Evolutionary conservation across 1,284 basidiomycete species (phyloP), one percentile per base, ranked within the genome.

Genomic region (Wolfiporia cocos): DNA sequence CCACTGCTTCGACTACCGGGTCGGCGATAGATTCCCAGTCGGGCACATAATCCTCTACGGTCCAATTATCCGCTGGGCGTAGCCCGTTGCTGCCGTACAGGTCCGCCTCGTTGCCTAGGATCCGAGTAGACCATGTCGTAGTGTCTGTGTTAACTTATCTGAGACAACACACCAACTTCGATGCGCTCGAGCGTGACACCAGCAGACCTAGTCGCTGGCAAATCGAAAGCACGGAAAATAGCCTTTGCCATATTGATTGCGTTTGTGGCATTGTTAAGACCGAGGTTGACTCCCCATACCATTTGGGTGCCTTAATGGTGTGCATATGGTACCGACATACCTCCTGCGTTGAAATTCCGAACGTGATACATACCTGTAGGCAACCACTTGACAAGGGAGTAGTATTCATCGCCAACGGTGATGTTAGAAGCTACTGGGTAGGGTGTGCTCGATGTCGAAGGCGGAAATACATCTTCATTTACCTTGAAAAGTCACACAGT

Each of bases 221-320:
- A 68, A 20, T 57, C 44, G 53, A 81, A 83, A 3, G 74, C 78
- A 37, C 66, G 66, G 5, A 70, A 46, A 42, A 86, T 71, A 0
- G 78, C 71, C 40, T 64, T 60, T 0, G 76, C 73, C 60, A 81
- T 71, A 12, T 78, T 68, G 38, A 71, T 69, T 0, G 71, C 73
- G 30, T 77, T 72, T 23, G 75, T 79, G 42, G 75, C 43, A 49
- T 84, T 82, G 42, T 71, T 62, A 31, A 62, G 51, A 6, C 77
- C 73, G 20, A 85, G 59, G 56, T 85, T 83, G 39, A 86, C 65
- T 17, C 81, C 83, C 77, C 78, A 85, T n/a, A 69, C 76, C 47
- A 81, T 77, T 49, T 68, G 70, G 2, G 77, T 78, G 23, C 68
- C 74, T 46, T 12, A 26, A 9, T 19, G n/a, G n/a, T n/a, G n/a